phyloP scores from a whole-genome alignment of 1,284 basidiomycete genomes.

The Fomitopsis palustris region DNA sequence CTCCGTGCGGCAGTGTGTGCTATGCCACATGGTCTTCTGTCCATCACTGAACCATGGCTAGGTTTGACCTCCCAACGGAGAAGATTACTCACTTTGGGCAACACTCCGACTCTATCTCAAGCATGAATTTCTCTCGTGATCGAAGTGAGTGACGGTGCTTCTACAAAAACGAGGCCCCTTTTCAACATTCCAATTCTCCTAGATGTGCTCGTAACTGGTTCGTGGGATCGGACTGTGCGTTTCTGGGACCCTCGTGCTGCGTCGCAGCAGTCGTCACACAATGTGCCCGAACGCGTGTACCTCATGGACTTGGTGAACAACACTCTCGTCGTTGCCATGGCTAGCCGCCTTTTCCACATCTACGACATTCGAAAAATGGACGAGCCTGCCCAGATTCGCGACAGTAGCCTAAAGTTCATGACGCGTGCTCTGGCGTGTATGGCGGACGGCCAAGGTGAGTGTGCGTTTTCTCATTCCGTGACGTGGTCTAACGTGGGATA shows the following conservation, averaged over 20 bases:
- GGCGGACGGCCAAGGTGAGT: constrained; percentile 84
- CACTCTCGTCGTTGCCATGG: constrained; percentile 87
- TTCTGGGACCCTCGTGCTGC: constrained; percentile 80
- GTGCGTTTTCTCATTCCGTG: neutral
- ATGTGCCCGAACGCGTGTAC: constrained; percentile 83
- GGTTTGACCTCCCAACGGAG: constrained; percentile 63
- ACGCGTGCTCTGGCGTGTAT: constrained; percentile 89
- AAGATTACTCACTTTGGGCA: constrained; percentile 61
- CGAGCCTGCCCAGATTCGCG: constrained; percentile 72
- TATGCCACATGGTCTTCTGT: neutral
- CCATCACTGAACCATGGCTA: constrained; percentile 20
- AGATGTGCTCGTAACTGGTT: constrained; percentile 80
- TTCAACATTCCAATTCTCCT: constrained; percentile 5
- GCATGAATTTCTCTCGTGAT: constrained; percentile 53
- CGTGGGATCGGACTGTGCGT: constrained; percentile 88
- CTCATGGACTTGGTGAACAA: constrained; percentile 71
- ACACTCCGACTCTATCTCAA: constrained; percentile 64
- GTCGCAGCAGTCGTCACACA: constrained; percentile 59
- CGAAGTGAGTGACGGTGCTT: constrained; percentile 39
- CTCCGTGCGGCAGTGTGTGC: constrained; percentile 63
- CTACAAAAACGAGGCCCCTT: neutral
- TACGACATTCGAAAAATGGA: constrained; percentile 81
- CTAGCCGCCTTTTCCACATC: constrained; percentile 83
- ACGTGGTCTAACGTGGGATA: neutral
- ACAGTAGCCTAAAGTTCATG: constrained; percentile 95